A percentile compares a stretch with the other conserved stretches of the same genome.
Evolutionary conservation across 192 early-diverging fungal genomes (phyloP).

Genomic region (Borealophlyctis nickersoniae): DNA sequence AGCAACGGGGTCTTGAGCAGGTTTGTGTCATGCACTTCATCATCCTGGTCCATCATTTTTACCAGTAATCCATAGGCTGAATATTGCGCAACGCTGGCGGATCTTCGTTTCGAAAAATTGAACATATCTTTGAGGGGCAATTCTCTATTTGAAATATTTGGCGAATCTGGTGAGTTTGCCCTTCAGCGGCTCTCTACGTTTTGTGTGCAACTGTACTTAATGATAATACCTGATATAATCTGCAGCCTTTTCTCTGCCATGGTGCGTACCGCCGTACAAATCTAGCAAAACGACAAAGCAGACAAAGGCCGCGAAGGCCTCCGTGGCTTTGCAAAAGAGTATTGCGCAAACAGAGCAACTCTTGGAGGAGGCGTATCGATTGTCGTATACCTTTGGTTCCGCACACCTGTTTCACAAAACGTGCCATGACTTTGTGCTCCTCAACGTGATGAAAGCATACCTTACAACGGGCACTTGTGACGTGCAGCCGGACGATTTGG

Average conservation of each 20-base stretch:
- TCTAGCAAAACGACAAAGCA: neutral
- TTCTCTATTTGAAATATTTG: conserved; percentile 39
- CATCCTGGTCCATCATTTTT: neutral
- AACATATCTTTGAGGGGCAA: conserved; percentile 19
- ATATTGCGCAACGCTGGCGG: conserved; percentile 24
- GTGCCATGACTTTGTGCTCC: conserved; percentile 27
- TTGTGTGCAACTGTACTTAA: too few species aligned
- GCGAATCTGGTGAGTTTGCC: conserved; percentile 46
- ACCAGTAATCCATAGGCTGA: conserved; percentile 26
- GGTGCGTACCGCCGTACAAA: conserved; percentile 24
- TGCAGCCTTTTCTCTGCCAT: conserved; percentile 41
- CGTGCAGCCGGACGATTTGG: conserved; percentile 21
- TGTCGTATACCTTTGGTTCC: conserved; percentile 28
- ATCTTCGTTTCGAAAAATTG: conserved; percentile 27
- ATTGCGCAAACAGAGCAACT: conserved; percentile 23
- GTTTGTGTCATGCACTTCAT: neutral
- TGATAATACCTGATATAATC: too few species aligned
- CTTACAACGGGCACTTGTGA: conserved; percentile 18
- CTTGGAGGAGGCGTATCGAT: conserved; percentile 41
- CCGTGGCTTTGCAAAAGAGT: conserved; percentile 15
- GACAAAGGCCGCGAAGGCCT: conserved; percentile 17
- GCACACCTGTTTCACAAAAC: conserved; percentile 37
- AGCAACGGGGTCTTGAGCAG: conserved; percentile 26
- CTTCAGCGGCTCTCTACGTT: too few species aligned
- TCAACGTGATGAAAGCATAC: conserved; percentile 38